Evolutionary conservation across 139 green algal species (phyloP), one percentile per base, ranked within the genome.

Genomic region (Pseudopediastrum boryanum): DNA sequence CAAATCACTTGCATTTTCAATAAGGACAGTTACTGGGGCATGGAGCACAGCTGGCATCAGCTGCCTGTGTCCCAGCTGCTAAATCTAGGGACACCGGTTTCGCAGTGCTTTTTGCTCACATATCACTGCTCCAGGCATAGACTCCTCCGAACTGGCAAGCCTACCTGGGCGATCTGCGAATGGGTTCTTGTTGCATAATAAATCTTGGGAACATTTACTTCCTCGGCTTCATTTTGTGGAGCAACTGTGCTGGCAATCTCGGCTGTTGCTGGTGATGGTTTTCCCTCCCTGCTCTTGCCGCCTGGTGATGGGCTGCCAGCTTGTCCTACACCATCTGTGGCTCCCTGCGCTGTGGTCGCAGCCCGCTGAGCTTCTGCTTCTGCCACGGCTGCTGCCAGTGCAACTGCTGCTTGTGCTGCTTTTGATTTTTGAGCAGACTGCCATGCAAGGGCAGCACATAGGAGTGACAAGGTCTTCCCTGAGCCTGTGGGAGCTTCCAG

Each of bases 81-180:
- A n/a, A n/a, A n/a, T n/a, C n/a, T n/a, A n/a, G n/a, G n/a, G n/a
- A n/a, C n/a, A n/a, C n/a, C n/a, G n/a, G n/a, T n/a, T n/a, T n/a
- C n/a, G n/a, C n/a, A n/a, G n/a, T n/a, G n/a, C n/a, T n/a, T n/a
- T n/a, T n/a, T n/a, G n/a, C n/a, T n/a, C n/a, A n/a, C n/a, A n/a
- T n/a, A n/a, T n/a, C n/a, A n/a, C n/a, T n/a, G n/a, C n/a, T n/a
- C n/a, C n/a, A n/a, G n/a, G n/a, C n/a, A n/a, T n/a, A n/a, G n/a
- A n/a, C n/a, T 41, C 13, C 27, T 64, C 23, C 41, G 42, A 19
- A 31, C 7, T 48, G 38, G 67, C 67, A 63, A n/a, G 21, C 58
- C n/a, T 39, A 90, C 93, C 89, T 98, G 95, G 1, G 89, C 88
- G n/a, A 98, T 95, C 88, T 98, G 95, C 29, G 87, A 94, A 79